A percentile compares a stretch with the other conserved stretches of the same genome.
phyloP scores from a whole-genome alignment of 2,329 filamentous ascomycete species.

The Ambrosiella cleistominuta region DNA sequence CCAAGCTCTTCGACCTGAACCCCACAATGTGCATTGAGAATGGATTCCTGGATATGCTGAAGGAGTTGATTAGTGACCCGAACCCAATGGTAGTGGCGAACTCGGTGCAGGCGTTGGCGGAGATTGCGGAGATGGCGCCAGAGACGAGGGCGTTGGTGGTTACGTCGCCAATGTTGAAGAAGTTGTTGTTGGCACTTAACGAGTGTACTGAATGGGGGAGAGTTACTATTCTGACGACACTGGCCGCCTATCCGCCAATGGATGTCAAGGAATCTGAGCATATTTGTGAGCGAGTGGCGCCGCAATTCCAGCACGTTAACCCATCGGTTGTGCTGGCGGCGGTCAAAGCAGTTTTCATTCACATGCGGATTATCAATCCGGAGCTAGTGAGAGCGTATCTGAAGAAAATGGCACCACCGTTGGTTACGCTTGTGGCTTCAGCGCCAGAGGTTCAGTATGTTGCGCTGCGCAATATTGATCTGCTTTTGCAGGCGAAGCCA shows the following conservation, averaged over 20 bases:
- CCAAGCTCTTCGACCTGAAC: constrained; percentile 93
- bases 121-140: constrained; percentile 78
- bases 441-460: constrained; percentile 97
- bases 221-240: constrained; percentile 76
- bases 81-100: constrained; percentile 99
- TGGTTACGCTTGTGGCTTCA: constrained; percentile 88
- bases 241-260: constrained; percentile 72
- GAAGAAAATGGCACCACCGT: constrained; percentile 94
- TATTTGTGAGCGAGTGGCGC: constrained; percentile 88
- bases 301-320: constrained; percentile 97
- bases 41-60: constrained; percentile 80
- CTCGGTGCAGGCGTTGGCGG: constrained; percentile 79
- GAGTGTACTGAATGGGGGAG: constrained; percentile 98
- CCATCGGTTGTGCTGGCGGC: constrained; percentile 93
- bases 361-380: constrained; percentile 70
- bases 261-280: constrained; percentile 95
- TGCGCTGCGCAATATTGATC: constrained; percentile 85
- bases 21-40: constrained; percentile 88
- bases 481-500: constrained; percentile 85
- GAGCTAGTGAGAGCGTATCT: constrained; percentile 72
- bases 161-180: constrained; percentile 71
- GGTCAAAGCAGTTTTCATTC: constrained; percentile 91
- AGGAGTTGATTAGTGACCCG: constrained; percentile 91
- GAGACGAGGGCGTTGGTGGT: constrained; percentile 78
- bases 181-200: constrained; percentile 87